Evolutionary conservation across 1,284 basidiomycete genomes (phyloP), one percentile per base, ranked within the genome.

Genomic region (Schizophyllum commune): DNA sequence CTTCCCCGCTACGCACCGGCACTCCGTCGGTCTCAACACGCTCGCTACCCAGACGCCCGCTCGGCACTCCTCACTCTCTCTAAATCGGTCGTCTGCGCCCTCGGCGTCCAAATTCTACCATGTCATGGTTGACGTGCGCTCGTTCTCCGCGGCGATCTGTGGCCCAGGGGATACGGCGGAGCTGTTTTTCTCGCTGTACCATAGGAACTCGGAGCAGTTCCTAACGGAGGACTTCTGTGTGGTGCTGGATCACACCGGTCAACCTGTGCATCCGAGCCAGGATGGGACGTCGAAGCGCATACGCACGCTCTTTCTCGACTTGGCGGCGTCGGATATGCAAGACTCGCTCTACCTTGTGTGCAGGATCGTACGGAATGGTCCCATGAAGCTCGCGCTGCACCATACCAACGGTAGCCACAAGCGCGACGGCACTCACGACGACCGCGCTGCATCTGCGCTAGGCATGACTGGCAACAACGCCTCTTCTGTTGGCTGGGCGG

Each of bases 211-310:
- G 59, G 81, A 81, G 6, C 87, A 91, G 52, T 98, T 97, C 73
- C 83, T 98, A 55, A 96, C 94, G 0, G 96, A 99, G 73, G 96
- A 98, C 21, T 97, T 91, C 70, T 96, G 92, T 69, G 87, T 88
- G 19, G 77, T 96, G 51, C 82, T 98, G 32, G 96, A 96, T 72
- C 92, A 96, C 74, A 92, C 95, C 63, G 96, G 96, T 8, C 89
- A 91, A 22, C 52, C 52, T 6, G 8, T n/a, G 52, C 52, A n/a
- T 51, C 11, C 47, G 17, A 54, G 6, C 7, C 17, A n/a, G n/a
- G n/a, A 54, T 22, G 52, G 21, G 6, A 84, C 92, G 9, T 73
- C 81, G 5, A 79, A 78, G 32, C 83, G 83, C 54, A 86, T 94
- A 32, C 85, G 91, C 55, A 94, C 94, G 0, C 78, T 98, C 17